Conservation (phyloP, 768 basidiomycete genomes). For the Rossbeevera mucosa region DNA sequence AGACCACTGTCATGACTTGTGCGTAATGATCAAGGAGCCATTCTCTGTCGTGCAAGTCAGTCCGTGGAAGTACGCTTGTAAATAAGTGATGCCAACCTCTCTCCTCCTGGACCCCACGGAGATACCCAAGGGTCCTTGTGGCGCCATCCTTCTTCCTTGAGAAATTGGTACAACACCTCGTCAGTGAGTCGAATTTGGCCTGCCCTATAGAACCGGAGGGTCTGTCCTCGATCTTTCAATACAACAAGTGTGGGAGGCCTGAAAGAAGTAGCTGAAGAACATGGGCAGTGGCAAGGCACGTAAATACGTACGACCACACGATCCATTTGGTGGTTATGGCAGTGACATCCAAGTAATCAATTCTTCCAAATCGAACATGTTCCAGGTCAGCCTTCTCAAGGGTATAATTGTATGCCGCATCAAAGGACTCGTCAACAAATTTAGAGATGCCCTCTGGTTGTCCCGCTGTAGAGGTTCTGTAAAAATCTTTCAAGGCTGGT, state of each 20-base stretch:
- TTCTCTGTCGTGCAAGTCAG: constrained; percentile 46
- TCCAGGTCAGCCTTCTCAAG: constrained; percentile 56
- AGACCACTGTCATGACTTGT: constrained; percentile 42
- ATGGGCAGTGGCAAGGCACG: background rate
- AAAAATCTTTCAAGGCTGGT: background rate
- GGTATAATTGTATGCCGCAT: constrained; percentile 65
- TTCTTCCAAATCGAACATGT: constrained; percentile 75
- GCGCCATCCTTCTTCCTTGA: constrained; percentile 61
- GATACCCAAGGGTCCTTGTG: constrained; percentile 64
- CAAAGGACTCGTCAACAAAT: constrained; percentile 68
- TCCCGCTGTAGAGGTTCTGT: constrained; percentile 54
- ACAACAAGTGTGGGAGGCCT: constrained; percentile 79
- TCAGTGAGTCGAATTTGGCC: constrained; percentile 56
- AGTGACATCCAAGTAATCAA: constrained; percentile 86
- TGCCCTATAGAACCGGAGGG: constrained; percentile 76
- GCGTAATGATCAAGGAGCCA: constrained; percentile 61
- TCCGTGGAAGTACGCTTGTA: background rate
- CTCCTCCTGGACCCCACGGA: constrained; percentile 71
- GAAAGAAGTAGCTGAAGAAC: constrained; percentile 1
- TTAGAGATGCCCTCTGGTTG: constrained; percentile 64
- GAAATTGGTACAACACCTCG: constrained; percentile 59
- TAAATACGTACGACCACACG: constrained; percentile 67
- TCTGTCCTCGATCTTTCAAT: constrained; percentile 63
- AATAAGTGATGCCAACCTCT: constrained; percentile 44
- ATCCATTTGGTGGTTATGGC: constrained; percentile 80